Percentiles rank a stretch among this genome's conserved stretches.
Conservation (phyloP, 164 flowering plant genomes). For the Platanus orientalis region DNA sequence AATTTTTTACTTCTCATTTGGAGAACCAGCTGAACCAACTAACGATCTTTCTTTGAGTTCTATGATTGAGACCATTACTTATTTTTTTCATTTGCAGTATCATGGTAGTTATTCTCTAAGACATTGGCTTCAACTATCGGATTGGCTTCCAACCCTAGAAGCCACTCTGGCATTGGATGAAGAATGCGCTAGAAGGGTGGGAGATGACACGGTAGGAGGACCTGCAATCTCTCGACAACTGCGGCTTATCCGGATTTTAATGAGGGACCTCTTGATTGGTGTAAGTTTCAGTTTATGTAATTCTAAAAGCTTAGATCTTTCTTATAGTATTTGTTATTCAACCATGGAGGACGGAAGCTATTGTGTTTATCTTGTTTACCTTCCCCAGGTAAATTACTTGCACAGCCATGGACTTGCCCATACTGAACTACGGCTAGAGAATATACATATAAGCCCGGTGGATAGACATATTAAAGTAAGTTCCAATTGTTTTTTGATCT, state of each 20-base stretch:
- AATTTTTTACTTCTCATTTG: neutral
- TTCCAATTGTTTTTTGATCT: neutral
- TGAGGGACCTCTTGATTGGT: constrained; percentile 98
- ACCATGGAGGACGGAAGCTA: neutral
- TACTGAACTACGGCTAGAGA: constrained; percentile 92
- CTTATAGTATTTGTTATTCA: neutral
- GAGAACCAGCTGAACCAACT: neutral
- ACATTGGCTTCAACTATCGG: constrained; percentile 94
- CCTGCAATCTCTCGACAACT: constrained; percentile 77
- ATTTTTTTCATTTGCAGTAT: constrained; percentile 48
- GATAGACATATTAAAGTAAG: constrained; percentile 94
- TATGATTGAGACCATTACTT: neutral
- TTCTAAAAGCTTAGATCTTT: neutral
- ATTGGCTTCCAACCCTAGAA: constrained; percentile 98
- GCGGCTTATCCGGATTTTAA: constrained; percentile 72
- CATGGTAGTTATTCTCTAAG: constrained; percentile 93
- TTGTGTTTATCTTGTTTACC: constrained; percentile 10
- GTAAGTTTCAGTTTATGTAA: constrained; percentile 38
- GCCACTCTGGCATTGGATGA: constrained; percentile 93
- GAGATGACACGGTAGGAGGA: constrained; percentile 91
- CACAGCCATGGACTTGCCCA: constrained; percentile 99
- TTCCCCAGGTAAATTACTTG: constrained; percentile 79
- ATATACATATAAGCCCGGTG: constrained; percentile 90
- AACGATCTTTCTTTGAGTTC: too few species aligned
- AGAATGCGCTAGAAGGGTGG: constrained; percentile 78